Evolutionary conservation across 805 yeast genomes (phyloP).

Genomic region (Candida morakotiae): DNA sequence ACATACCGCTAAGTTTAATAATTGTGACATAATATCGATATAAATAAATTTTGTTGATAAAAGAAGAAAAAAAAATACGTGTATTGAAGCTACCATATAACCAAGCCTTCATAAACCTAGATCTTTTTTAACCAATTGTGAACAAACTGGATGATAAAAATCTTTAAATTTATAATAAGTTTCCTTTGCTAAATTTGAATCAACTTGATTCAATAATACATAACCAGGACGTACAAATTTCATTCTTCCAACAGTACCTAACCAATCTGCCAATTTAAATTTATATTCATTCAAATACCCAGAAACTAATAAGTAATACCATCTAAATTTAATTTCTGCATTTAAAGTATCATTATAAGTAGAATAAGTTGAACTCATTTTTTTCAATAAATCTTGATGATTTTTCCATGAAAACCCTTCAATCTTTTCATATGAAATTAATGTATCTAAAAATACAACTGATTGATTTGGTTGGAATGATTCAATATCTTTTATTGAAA

Average conservation of each 20-base stretch:
- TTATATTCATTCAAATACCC: conserved; percentile 47
- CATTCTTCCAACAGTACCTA: conserved; percentile 92
- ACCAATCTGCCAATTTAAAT: conserved; percentile 67
- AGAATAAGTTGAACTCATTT: conserved; percentile 31
- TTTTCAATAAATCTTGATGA: conserved; percentile 27
- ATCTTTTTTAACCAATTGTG: conserved; percentile 79
- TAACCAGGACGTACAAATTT: conserved; percentile 89
- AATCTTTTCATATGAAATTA: conserved; percentile 47
- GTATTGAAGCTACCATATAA: too few species aligned
- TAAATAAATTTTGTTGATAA: conserved; percentile 3
- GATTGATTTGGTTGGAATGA: conserved; percentile 70
- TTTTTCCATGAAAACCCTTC: conserved; percentile 34
- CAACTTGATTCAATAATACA: conserved; percentile 58
- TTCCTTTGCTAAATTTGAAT: conserved; percentile 57
- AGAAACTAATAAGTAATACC: conserved; percentile 63
- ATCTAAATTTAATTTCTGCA: conserved; percentile 78
- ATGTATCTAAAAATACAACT: conserved; percentile 71
- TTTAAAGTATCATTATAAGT: conserved; percentile 53
- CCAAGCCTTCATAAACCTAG: conserved; percentile 35
- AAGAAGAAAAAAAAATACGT: not conserved
- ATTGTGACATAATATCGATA: conserved; percentile 9
- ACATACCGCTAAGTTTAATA: conserved; percentile 11
- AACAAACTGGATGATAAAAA: conserved; percentile 82
- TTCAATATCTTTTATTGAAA: conserved; percentile 47
- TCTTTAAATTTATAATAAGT: conserved; percentile 59